Evolutionary conservation across 1,284 basidiomycete species (phyloP).

Genomic region (Salmacisia buchloeana): DNA sequence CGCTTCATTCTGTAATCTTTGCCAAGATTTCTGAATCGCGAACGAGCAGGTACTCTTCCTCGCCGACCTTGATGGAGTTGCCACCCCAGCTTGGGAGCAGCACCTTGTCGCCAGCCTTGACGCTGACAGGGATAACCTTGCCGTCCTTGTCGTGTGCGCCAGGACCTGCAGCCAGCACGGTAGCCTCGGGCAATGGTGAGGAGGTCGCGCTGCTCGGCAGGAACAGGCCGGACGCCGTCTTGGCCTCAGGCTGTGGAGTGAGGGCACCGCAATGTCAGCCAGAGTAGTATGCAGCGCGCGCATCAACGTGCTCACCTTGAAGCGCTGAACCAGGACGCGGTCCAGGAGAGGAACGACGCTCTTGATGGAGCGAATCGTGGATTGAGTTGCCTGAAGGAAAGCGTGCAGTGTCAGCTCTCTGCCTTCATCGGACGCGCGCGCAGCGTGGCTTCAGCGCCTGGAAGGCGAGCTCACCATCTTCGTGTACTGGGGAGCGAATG

Average conservation of each 20-base stretch:
- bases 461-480: background rate
- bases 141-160: constrained; percentile 84
- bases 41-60: constrained; percentile 96
- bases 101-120: constrained; percentile 85
- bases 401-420: background rate
- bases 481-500: no score
- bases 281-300: constrained; percentile 18
- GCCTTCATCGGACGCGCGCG: background rate
- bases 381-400: constrained; percentile 14
- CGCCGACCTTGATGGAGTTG: constrained; percentile 89
- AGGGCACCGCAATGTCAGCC: background rate
- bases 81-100: constrained; percentile 94
- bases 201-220: constrained; percentile 78
- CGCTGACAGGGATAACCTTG: constrained; percentile 67
- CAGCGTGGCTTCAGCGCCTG: background rate
- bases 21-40: constrained; percentile 93
- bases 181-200: constrained; percentile 85
- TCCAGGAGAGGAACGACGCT: constrained; percentile 85
- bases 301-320: constrained; percentile 61
- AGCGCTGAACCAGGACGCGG: constrained; percentile 93
- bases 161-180: constrained; percentile 90
- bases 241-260: constrained; percentile 55
- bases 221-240: constrained; percentile 91
- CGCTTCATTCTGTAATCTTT: constrained; percentile 80
- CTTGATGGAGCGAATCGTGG: constrained; percentile 66